phyloP scores from a whole-genome alignment of 2,329 filamentous ascomycete genomes.

The Fusarium brevicatenulatum region DNA sequence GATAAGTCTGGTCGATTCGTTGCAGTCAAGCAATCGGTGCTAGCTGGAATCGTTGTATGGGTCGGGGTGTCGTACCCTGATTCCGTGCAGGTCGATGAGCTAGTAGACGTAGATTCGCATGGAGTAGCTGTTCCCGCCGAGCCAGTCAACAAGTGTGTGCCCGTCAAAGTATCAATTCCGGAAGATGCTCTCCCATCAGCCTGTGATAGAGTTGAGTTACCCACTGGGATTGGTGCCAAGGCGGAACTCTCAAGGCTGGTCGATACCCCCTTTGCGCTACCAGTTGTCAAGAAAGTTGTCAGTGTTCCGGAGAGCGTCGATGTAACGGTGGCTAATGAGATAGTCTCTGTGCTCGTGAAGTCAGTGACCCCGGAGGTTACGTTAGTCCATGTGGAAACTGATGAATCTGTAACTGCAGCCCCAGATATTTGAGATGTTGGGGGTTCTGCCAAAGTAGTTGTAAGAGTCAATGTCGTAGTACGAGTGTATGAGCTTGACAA shows the following conservation, averaged over 20 bases:
- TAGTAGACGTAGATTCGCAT: slow-evolving; percentile 21
- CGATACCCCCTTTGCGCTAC: slow-evolving; percentile 18
- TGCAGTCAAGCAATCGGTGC: slow-evolving; percentile 25
- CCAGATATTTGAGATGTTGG: slow-evolving; percentile 33
- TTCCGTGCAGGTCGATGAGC: slow-evolving; percentile 31
- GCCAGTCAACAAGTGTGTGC: slow-evolving; percentile 9
- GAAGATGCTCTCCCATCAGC: slow-evolving; percentile 14
- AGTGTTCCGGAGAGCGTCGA: slow-evolving; percentile 1
- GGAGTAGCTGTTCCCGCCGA: slow-evolving; percentile 5
- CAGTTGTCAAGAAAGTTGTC: neutral
- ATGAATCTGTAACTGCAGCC: slow-evolving; percentile 12
- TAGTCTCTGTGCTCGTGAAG: slow-evolving; percentile 8
- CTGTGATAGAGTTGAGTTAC: slow-evolving; percentile 31
- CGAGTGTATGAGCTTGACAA: neutral
- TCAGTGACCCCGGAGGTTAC: slow-evolving; percentile 15
- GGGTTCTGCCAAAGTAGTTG: slow-evolving; percentile 2
- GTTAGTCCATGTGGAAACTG: slow-evolving; percentile 28
- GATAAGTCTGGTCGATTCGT: neutral
- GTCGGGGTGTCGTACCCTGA: neutral
- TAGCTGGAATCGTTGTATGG: neutral
- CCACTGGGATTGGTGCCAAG: slow-evolving; percentile 11
- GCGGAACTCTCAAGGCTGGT: slow-evolving; percentile 9
- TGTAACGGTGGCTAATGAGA: slow-evolving; percentile 8
- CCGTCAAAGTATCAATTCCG: slow-evolving; percentile 4
- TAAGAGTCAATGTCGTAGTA: slow-evolving; percentile 11